Conservation (phyloP, 169 alveolate genomes). For the Babesia divergens region DNA sequence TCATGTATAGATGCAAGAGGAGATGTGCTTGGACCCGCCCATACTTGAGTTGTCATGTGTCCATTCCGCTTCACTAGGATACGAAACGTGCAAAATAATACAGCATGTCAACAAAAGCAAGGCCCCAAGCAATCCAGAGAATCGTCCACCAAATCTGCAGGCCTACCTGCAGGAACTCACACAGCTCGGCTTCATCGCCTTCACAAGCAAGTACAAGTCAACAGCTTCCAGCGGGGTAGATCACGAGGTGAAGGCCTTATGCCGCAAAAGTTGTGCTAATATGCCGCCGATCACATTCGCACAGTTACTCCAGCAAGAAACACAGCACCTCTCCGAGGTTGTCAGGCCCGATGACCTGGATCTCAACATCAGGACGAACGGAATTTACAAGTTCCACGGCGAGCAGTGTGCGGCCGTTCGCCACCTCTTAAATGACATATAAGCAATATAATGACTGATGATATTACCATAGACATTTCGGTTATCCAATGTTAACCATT, state of each 20-base stretch:
- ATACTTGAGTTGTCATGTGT: slow-evolving; percentile 9
- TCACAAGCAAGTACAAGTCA: background rate
- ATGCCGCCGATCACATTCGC: slow-evolving; percentile 40
- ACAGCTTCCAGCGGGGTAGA: background rate
- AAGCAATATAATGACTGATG: background rate
- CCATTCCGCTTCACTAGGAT: background rate
- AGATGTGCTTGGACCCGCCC: slow-evolving; percentile 49
- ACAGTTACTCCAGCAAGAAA: slow-evolving; percentile 27
- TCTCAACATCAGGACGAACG: slow-evolving; percentile 24
- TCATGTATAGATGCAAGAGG: slow-evolving; percentile 29
- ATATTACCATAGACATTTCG: too few relatives aligned
- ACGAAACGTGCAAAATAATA: slow-evolving; percentile 1
- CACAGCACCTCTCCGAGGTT: background rate
- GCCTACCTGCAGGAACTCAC: slow-evolving; percentile 23
- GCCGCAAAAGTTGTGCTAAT: slow-evolving; percentile 16
- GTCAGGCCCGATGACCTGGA: background rate
- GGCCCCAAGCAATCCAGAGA: background rate
- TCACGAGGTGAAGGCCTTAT: background rate
- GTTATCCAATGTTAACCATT: too few relatives aligned
- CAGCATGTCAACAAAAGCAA: slow-evolving; percentile 4
- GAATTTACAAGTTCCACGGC: slow-evolving; percentile 53
- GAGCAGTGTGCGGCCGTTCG: slow-evolving; percentile 61
- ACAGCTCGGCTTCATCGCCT: slow-evolving; percentile 12
- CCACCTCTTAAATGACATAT: slow-evolving; percentile 45
- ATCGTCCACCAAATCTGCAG: slow-evolving; percentile 29